Conservation (phyloP, 2,329 filamentous ascomycete genomes). For the Pseudogymnoascus verrucosus region DNA sequence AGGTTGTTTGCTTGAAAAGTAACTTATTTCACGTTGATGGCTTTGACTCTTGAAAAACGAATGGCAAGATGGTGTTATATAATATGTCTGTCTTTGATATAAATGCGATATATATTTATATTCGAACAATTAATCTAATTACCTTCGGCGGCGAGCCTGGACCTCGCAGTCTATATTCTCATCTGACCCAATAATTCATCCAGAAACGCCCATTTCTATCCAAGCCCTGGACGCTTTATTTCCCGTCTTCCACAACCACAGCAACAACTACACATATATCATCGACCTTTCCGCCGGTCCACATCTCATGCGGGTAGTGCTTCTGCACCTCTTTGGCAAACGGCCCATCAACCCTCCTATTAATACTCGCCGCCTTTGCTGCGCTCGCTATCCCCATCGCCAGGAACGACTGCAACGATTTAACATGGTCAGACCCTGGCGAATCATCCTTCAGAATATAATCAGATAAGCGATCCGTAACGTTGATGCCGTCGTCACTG, state of each 20-base stretch:
- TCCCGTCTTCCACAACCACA: constrained; percentile 60
- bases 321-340: constrained; percentile 93
- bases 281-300: constrained; percentile 88
- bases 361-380: constrained; percentile 77
- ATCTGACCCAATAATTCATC: neutral
- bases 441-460: constrained; percentile 42
- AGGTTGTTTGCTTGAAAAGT: neutral
- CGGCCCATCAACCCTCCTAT: constrained; percentile 75
- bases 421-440: constrained; percentile 26
- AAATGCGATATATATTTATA: neutral
- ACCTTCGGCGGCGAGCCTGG: neutral
- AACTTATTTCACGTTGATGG: neutral
- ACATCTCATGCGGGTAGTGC: constrained; percentile 77
- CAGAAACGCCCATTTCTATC: constrained; percentile 3
- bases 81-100: neutral
- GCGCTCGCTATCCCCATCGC: constrained; percentile 72
- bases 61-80: neutral
- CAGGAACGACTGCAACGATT: constrained; percentile 67
- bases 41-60: neutral
- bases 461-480: constrained; percentile 50
- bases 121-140: neutral
- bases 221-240: constrained; percentile 14
- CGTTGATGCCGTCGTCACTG: constrained; percentile 52
- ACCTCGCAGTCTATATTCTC: constrained; percentile 5
- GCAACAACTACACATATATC: constrained; percentile 86